A percentile compares a stretch with the other conserved stretches of the same genome.
Evolutionary conservation across 2,329 filamentous ascomycete species (phyloP).

Genomic region (Penicillium janthinellum): DNA sequence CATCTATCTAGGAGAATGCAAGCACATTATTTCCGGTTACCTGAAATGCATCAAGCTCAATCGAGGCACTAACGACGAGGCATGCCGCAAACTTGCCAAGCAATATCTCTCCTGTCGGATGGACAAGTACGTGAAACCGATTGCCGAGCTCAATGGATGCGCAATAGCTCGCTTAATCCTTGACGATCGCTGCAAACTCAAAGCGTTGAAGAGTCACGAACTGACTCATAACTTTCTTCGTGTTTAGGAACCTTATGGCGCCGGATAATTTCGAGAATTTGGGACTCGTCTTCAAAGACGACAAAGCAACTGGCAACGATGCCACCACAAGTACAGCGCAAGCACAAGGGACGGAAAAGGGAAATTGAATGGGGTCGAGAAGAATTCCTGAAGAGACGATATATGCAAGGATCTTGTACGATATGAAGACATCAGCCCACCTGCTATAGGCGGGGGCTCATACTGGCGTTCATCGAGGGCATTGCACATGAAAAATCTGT

Average conservation of each 20-base stretch:
- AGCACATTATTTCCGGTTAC: slow-evolving; percentile 81
- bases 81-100: slow-evolving; percentile 84
- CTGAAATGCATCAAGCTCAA: slow-evolving; percentile 83
- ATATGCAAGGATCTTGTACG: slow-evolving; percentile 16
- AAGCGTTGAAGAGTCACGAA: neutral
- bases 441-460: slow-evolving; percentile 4
- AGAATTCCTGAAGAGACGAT: neutral
- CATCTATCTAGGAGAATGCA: slow-evolving; percentile 75
- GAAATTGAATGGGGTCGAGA: slow-evolving; percentile 7
- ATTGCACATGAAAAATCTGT: slow-evolving; percentile 24
- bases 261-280: slow-evolving; percentile 93
- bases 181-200: neutral
- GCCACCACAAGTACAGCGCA: neutral
- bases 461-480: slow-evolving; percentile 19
- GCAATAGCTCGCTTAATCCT: neutral
- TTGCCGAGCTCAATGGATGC: neutral
- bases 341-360: slow-evolving; percentile 11
- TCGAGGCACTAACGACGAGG: slow-evolving; percentile 79
- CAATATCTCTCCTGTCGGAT: slow-evolving; percentile 88
- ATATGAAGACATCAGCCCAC: slow-evolving; percentile 19
- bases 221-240: slow-evolving; percentile 3
- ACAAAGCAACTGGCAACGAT: slow-evolving; percentile 21
- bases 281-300: slow-evolving; percentile 66
- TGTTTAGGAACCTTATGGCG: slow-evolving; percentile 83
- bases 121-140: slow-evolving; percentile 70